phyloP scores from a whole-genome alignment of 2,329 filamentous ascomycete genomes.

The Beauveria caledonica region DNA sequence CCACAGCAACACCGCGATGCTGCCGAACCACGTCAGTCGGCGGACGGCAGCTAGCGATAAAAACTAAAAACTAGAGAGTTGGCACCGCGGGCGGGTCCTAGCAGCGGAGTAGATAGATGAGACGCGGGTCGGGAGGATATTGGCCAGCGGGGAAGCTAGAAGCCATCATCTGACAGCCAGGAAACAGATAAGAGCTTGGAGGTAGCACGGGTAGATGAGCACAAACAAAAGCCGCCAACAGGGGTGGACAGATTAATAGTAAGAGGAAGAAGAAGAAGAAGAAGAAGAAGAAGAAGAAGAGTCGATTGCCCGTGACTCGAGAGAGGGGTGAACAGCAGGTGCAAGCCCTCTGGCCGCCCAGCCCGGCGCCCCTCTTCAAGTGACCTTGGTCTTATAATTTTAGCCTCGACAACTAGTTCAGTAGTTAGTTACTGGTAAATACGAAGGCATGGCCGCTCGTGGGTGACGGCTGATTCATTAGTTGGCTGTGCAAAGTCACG shows the following conservation, averaged over 20 bases:
- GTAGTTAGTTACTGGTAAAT: not conserved
- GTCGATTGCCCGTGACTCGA: too few relatives aligned
- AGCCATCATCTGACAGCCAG: not conserved
- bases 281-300: not conserved
- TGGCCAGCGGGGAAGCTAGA: not conserved
- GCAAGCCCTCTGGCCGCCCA: not conserved
- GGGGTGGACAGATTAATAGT: not conserved
- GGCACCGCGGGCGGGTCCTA: not conserved
- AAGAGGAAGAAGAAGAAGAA: not conserved
- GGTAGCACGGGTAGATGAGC: not conserved
- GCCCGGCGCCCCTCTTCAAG: not conserved
- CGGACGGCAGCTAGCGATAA: not conserved
- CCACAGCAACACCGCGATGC: not conserved
- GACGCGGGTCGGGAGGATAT: not conserved
- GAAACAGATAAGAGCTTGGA: not conserved
- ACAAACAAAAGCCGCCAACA: constrained; percentile 1
- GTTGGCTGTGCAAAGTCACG: too few relatives aligned
- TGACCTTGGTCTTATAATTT: not conserved
- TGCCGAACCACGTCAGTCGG: not conserved
- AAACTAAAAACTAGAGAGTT: not conserved
- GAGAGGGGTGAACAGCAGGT: not conserved
- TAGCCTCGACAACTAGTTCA: not conserved
- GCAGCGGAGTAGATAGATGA: not conserved
- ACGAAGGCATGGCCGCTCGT: not conserved
- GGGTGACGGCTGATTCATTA: not conserved